phyloP scores from a whole-genome alignment of 2,329 filamentous ascomycete species.

The Cercospora janseana region DNA sequence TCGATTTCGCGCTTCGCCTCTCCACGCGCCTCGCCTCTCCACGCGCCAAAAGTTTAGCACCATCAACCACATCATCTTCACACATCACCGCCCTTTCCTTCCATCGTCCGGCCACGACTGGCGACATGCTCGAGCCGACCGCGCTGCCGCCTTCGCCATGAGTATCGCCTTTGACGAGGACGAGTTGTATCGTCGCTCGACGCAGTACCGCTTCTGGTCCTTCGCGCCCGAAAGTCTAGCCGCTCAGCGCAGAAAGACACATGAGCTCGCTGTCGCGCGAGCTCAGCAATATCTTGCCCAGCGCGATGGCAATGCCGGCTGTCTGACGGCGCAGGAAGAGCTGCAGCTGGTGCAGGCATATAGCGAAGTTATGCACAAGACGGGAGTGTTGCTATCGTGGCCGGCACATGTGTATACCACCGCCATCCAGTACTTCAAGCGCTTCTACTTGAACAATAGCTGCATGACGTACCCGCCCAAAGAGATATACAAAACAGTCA shows the following conservation, averaged over 20 bases:
- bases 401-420: conserved; percentile 67
- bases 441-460: conserved; percentile 94
- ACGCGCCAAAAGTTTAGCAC: too few relatives aligned
- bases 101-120: too few relatives aligned
- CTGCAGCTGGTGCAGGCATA: conserved; percentile 77
- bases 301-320: conserved; percentile 53
- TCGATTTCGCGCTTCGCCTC: too few relatives aligned
- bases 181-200: conserved; percentile 82
- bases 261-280: conserved; percentile 71
- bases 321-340: conserved; percentile 81
- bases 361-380: conserved; percentile 49
- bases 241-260: conserved; percentile 73
- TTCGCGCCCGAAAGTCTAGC: conserved; percentile 73
- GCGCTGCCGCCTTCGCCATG: conserved; percentile 10
- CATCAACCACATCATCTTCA: too few relatives aligned
- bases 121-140: not conserved
- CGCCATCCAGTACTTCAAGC: conserved; percentile 82
- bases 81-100: too few relatives aligned
- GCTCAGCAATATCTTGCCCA: conserved; percentile 51
- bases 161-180: conserved; percentile 69
- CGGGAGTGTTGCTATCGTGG: conserved; percentile 60
- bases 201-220: conserved; percentile 90
- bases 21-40: too few relatives aligned
- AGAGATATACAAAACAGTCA: conserved; percentile 80
- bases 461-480: conserved; percentile 94